These are phyloP conservation scores for Phytopythium chamaehyphon DNA, from an alignment of 352 stramenopile genomes.

Conservation along the genomic window DNA sequence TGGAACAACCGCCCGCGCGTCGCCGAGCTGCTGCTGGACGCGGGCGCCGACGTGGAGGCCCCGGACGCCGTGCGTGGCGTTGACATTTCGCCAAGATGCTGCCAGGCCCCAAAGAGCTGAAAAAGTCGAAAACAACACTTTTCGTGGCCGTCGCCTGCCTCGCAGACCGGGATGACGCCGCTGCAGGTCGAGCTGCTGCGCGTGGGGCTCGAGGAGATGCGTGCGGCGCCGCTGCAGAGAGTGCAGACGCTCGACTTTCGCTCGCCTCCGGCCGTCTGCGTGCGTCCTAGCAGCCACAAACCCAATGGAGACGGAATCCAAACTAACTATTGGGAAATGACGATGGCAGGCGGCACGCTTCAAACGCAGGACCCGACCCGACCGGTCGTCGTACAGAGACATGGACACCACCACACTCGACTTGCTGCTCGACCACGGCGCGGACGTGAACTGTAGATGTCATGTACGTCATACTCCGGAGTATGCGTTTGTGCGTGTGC, in stretches of 20 bases:
- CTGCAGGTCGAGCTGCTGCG: constrained; percentile 44
- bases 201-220: constrained; percentile 42
- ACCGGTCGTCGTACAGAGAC: constrained; percentile 33
- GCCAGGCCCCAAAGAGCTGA: no score
- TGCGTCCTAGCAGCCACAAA: not conserved
- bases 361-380: constrained; percentile 20
- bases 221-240: constrained; percentile 27
- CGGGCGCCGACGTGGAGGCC: constrained; percentile 27
- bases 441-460: constrained; percentile 22
- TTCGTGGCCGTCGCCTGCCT: no score
- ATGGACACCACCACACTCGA: constrained; percentile 42
- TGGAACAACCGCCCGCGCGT: constrained; percentile 22
- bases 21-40: constrained; percentile 23
- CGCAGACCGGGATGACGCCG: constrained; percentile 31
- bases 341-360: constrained; percentile 22
- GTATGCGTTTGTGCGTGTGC: no score
- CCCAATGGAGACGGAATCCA: no score
- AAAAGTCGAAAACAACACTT: no score
- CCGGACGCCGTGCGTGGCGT: constrained; percentile 17
- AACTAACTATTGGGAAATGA: no score
- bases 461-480: constrained; percentile 21
- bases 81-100: not conserved
- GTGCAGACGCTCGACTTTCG: constrained; percentile 31
- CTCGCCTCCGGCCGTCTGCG: constrained; percentile 29
- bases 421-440: constrained; percentile 25